Conservation (phyloP, 257 asterid genomes). For the Fraxinus excelsior region DNA sequence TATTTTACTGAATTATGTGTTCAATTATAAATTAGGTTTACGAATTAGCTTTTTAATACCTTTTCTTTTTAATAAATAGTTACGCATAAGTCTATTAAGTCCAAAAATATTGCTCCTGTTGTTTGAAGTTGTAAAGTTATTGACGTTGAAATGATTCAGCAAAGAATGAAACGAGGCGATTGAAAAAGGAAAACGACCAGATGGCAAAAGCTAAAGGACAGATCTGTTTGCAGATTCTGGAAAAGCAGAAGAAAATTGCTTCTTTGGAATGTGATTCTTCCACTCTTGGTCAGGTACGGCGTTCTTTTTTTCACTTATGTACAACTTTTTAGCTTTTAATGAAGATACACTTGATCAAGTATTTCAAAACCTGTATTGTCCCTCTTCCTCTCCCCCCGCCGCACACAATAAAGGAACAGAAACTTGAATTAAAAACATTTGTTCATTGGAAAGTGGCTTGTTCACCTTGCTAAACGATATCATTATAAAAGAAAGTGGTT, state of each 20-base stretch:
- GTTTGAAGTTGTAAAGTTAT: neutral
- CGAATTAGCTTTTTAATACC: neutral
- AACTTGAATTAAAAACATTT: neutral
- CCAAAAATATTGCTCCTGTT: neutral
- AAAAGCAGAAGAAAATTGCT: constrained; percentile 59
- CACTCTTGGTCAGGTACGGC: constrained; percentile 61
- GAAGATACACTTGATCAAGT: constrained; percentile 4
- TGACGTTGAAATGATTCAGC: constrained; percentile 43
- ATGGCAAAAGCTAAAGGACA: constrained; percentile 56
- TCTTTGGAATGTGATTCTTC: constrained; percentile 57
- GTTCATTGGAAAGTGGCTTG: constrained; percentile 3
- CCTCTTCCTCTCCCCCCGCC: neutral
- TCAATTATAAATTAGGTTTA: neutral
- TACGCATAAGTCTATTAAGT: neutral
- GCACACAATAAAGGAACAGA: neutral
- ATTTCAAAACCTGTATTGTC: neutral
- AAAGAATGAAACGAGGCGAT: constrained; percentile 51
- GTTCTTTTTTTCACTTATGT: neutral
- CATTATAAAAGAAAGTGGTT: constrained; percentile 18
- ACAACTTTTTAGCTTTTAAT: constrained; percentile 6
- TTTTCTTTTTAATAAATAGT: neutral
- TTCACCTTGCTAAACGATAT: constrained; percentile 4
- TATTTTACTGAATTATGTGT: neutral
- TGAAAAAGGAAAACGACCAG: constrained; percentile 54
- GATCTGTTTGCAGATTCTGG: constrained; percentile 60